Conservation (phyloP, 305 asterid genomes). For the Galium porrigens region DNA sequence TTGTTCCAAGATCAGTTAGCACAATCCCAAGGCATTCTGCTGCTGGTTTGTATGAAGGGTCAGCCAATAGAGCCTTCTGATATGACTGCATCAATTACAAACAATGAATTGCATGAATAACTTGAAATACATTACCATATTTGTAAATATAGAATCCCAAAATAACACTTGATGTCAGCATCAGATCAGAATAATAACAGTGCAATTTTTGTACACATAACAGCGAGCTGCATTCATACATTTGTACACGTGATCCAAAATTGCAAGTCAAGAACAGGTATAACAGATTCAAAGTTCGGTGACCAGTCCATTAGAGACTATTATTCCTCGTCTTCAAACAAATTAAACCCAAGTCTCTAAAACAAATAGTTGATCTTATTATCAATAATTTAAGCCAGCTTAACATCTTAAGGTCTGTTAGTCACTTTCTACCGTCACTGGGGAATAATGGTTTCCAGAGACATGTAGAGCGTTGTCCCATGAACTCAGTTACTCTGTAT, state of each 20-base stretch:
- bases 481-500: background rate
- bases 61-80: slow-evolving; percentile 77
- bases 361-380: background rate
- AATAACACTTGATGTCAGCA: background rate
- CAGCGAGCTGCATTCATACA: background rate
- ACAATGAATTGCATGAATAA: background rate
- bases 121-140: background rate
- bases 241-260: background rate
- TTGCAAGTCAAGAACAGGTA: background rate
- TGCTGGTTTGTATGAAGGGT: slow-evolving; percentile 74
- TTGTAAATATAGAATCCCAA: background rate
- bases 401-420: background rate
- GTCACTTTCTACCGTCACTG: background rate
- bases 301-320: background rate
- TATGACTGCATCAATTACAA: slow-evolving; percentile 49
- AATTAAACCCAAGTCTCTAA: background rate
- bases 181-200: background rate
- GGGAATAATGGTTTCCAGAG: background rate
- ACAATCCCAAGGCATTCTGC: slow-evolving; percentile 92
- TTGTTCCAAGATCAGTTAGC: slow-evolving; percentile 90
- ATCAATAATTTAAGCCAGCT: background rate
- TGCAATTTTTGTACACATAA: background rate
- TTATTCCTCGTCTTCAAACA: background rate
- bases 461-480: background rate
- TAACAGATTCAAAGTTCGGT: background rate